These are phyloP conservation scores for Cicer pinnatifidum DNA, from an alignment of 306 rosid species.

Conservation along the genomic window DNA sequence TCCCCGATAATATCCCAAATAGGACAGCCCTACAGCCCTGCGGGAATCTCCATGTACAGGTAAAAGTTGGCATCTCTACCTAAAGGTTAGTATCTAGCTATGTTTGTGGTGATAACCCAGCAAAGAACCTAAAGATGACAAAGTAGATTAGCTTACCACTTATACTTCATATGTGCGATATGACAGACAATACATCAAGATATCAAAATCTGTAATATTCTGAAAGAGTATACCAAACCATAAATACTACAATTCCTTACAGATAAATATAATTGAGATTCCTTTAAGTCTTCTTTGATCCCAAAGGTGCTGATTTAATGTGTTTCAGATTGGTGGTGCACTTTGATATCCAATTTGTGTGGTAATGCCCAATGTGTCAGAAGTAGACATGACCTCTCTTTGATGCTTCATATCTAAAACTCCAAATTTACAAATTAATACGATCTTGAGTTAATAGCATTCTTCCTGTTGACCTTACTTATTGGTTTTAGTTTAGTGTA, in stretches of 20 bases:
- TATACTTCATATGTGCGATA: not conserved
- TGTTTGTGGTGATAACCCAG: not conserved
- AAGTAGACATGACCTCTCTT: not conserved
- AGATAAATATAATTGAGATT: constrained; percentile 7
- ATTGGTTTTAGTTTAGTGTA: not conserved
- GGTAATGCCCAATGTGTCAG: constrained; percentile 6
- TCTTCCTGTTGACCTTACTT: not conserved
- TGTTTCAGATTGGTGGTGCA: not conserved
- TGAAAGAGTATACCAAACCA: not conserved
- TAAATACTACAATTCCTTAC: not conserved
- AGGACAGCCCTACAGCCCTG: constrained; percentile 12
- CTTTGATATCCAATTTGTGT: not conserved
- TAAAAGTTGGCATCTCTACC: not conserved
- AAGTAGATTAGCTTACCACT: not conserved
- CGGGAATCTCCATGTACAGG: not conserved
- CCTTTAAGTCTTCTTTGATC: not conserved
- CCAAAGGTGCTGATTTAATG: not conserved
- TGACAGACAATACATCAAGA: not conserved
- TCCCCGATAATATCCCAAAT: not conserved
- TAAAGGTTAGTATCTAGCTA: not conserved
- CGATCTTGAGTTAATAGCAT: constrained; percentile 13
- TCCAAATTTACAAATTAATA: not conserved
- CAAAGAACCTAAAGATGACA: not conserved
- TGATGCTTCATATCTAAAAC: constrained; percentile 5
- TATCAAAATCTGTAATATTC: not conserved